Evolutionary conservation across 495 filamentous ascomycete genomes (phyloP), one percentile per base, ranked within the genome.

Genomic region (Hypoxylon fuscum): DNA sequence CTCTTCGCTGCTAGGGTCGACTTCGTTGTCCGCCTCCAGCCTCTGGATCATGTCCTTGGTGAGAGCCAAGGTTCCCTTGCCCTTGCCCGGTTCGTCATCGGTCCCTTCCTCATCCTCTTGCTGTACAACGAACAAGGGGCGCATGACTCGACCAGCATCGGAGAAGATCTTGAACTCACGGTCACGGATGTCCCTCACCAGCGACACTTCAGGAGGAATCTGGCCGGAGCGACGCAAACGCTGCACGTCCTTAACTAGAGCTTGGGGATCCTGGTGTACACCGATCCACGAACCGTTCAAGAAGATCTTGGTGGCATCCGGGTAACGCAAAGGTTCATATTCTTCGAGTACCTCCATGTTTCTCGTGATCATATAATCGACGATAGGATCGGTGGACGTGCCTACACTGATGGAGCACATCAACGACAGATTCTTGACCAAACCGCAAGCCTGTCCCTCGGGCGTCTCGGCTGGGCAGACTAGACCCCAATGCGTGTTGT

Each of bases 381-480:
- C 83, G 62, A 98, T 90, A 5, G 93, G 92, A 46, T 94, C 89
- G 22, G 89, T 89, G 8, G 92, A 90, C 5, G 91, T 91, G 72
- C 94, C 95, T 25, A 97, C 92, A 42, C 90, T 96, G 71, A 99
- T 91, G 66, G 93, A 96, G 72, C 93, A 98, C 94, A 99, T 98
- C 40, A 99, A 84, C 2, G 96, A 90, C 70, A 99, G 72, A 66
- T 99, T 99, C 81, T 99, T 99, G 74, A 99, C 96, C 55, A 99
- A 76, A 74, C 95, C 95, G 78, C 95, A 99, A 74, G 95, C 95
- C 72, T 99, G 96, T 59, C 95, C 95, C 85, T 99, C 95, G 6
- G 95, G 95, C 12, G 95, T 99, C 70, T 99, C 95, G 20, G 95
- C 95, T 18, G 95, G 95, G 73, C 95, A 99, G 5, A 99, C 94